Conservation (phyloP, 75 land plant species). For the Pinus tabuliformis region DNA sequence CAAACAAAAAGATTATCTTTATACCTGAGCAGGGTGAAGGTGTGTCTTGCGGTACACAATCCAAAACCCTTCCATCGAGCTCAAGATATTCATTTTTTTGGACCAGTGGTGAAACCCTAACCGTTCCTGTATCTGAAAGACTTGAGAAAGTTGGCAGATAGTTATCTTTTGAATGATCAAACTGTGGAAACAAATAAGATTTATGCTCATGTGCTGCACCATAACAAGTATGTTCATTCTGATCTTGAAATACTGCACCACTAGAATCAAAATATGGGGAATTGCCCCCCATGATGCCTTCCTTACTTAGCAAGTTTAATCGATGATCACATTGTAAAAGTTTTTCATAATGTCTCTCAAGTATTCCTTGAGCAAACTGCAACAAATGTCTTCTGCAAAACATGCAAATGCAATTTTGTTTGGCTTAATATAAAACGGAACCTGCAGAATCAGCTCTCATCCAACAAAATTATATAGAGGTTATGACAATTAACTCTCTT, state of each 20-base stretch:
- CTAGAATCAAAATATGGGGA: slow-evolving; percentile 5
- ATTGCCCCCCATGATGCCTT: slow-evolving; percentile 1
- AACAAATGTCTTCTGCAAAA: slow-evolving; percentile 36
- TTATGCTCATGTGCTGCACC: background rate
- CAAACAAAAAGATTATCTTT: background rate
- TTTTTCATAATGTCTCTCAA: slow-evolving; percentile 78
- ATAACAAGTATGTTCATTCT: background rate
- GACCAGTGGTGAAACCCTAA: background rate
- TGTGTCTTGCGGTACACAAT: background rate
- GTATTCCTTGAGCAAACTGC: slow-evolving; percentile 60
- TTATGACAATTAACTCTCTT: background rate
- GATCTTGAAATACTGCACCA: background rate
- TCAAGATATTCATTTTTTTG: slow-evolving; percentile 1
- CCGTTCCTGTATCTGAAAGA: background rate
- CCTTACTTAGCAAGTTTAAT: slow-evolving; percentile 33
- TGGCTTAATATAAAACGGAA: background rate
- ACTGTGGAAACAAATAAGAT: slow-evolving; percentile 7
- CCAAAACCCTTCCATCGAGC: background rate
- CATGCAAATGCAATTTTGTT: background rate
- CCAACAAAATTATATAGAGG: background rate
- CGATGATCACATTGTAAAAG: slow-evolving; percentile 68
- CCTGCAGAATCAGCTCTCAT: background rate
- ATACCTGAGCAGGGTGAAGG: slow-evolving; percentile 39
- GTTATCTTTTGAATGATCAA: background rate
- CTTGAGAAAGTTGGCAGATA: background rate